Evolutionary conservation across 106 monocot genomes (phyloP), one percentile per base, ranked within the genome.

Genomic region (Cymbidium sinense): DNA sequence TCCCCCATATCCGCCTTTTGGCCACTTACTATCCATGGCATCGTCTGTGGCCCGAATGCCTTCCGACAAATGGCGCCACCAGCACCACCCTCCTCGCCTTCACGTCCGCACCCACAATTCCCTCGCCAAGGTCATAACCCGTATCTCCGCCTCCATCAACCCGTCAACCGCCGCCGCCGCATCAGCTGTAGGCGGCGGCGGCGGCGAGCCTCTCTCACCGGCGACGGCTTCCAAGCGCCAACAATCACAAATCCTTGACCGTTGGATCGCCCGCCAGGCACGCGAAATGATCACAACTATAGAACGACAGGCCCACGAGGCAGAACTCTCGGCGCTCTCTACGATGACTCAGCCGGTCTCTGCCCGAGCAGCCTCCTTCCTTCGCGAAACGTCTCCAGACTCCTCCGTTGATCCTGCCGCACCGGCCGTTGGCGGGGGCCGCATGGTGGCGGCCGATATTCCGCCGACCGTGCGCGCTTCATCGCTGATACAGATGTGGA

Each of bases 401-500:
- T 17, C 17, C 31, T 31, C 29, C 61, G 20, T 74, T 19, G 12
- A 43, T 29, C 3, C 41, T 28, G 28, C 37, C 61, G 55, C 12
- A 11, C 76, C 43, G 50, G 41, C 9, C 41, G 41, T 41, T 41
- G 41, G 41, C 41, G 9, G 41, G 0, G 41, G 41, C 41, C 0
- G 41, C 41, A 9, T 6, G 6, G 10, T 50, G 34, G 15, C 73
- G 25, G 25, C 61, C 78, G 7, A 85, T 31, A 30, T 81, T 12
- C 74, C 78, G 62, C 75, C 73, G 18, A 86, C 82, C 29, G 89
- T 86, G 15, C 86, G 95, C 35, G 92, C 95, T 1, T 88, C 89
- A 28, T 92, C 91, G 18, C 77, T 96, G 64, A 93, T 96, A 34
- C 96, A 93, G 85, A 91, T 87, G 90, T 96, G 96, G 96, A 79